Evolutionary conservation across 352 stramenopile species (phyloP).

Genomic region (Globisporangium spinosum): DNA sequence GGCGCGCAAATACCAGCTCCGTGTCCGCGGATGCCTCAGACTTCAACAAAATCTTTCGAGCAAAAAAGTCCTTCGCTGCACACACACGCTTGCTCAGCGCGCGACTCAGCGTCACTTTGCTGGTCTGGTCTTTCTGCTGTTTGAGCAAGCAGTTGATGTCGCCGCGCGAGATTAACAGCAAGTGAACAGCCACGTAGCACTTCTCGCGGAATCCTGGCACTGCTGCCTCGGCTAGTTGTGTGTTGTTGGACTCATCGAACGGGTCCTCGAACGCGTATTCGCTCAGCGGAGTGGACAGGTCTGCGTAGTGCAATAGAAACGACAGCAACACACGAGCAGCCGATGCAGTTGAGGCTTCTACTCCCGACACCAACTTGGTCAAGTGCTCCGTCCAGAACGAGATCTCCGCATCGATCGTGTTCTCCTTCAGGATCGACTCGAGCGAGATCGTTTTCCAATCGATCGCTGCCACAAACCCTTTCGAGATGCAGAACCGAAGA

Average conservation of each 20-base stretch:
- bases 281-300: constrained; percentile 35
- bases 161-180: constrained; percentile 55
- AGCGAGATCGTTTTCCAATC: constrained; percentile 32
- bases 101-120: constrained; percentile 66
- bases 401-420: constrained; percentile 54
- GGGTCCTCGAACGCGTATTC: constrained; percentile 60
- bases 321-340: constrained; percentile 48
- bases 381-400: constrained; percentile 62
- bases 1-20: constrained; percentile 35
- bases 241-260: constrained; percentile 64
- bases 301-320: constrained; percentile 59
- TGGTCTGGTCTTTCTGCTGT: constrained; percentile 47
- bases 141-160: constrained; percentile 56
- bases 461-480: constrained; percentile 43
- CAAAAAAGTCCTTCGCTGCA: constrained; percentile 57
- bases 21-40: constrained; percentile 31
- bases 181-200: constrained; percentile 62
- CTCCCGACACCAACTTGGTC: constrained; percentile 30
- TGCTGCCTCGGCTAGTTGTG: constrained; percentile 37
- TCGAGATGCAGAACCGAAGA: constrained; percentile 52
- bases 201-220: constrained; percentile 51
- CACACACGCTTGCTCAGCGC: constrained; percentile 61
- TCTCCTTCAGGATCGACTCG: constrained; percentile 29
- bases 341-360: constrained; percentile 22
- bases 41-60: constrained; percentile 60